Percentiles rank a stretch among this genome's conserved stretches.
phyloP scores from a whole-genome alignment of 2,329 filamentous ascomycete species.

The Beauveria varroae region DNA sequence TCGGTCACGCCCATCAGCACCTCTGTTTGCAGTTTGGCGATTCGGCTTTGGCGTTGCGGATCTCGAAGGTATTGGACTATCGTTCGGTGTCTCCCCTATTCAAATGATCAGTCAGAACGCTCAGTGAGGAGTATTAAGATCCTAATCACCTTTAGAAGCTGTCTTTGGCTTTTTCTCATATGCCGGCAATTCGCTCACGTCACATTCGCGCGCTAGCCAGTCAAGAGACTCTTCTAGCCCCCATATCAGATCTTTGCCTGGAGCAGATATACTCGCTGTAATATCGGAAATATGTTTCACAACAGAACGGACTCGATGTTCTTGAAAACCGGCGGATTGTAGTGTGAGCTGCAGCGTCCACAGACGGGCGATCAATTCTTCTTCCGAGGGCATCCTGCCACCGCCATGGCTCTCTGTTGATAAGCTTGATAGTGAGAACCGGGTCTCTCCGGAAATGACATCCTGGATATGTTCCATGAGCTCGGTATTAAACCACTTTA shows the following conservation, averaged over 20 bases:
- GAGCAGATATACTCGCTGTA: constrained; percentile 50
- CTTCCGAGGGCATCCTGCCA: constrained; percentile 57
- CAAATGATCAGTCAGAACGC: background rate
- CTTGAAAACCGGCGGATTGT: constrained; percentile 58
- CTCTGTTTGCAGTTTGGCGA: constrained; percentile 19
- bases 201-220: constrained; percentile 77
- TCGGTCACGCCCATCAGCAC: constrained; percentile 16
- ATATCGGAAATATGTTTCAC: constrained; percentile 61
- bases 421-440: constrained; percentile 46
- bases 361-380: constrained; percentile 69
- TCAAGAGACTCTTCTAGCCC: constrained; percentile 82
- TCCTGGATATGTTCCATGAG: constrained; percentile 71
- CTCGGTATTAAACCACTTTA: constrained; percentile 75
- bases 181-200: constrained; percentile 59
- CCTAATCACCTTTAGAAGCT: constrained; percentile 27
- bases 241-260: constrained; percentile 64
- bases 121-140: no score
- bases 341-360: constrained; percentile 81
- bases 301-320: constrained; percentile 53
- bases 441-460: constrained; percentile 59
- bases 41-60: constrained; percentile 39
- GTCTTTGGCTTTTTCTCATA: constrained; percentile 48
- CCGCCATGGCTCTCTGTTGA: constrained; percentile 35
- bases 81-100: constrained; percentile 32
- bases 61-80: constrained; percentile 43